Evolutionary conservation across 1,139 yeast genomes (phyloP), one percentile per base, ranked within the genome.

Genomic region (Wickerhamiella infanticola): DNA sequence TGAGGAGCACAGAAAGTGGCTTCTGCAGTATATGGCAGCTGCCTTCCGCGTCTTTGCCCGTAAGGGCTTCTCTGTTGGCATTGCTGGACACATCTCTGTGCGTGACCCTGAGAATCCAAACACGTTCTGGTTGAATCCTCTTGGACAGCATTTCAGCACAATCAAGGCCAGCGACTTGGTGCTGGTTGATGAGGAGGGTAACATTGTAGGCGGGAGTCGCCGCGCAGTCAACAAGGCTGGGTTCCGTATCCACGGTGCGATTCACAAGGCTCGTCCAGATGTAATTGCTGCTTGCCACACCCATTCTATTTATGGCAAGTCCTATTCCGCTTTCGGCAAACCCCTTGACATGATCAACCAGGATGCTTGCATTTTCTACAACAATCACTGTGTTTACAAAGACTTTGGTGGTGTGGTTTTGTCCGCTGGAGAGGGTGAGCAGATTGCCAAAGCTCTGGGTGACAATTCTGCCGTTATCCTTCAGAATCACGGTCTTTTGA

Each of bases 321-420:
- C 94, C 0, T 82, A 75, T 63, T 74, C 84, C 8, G 69, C 81
- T 0, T 77, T 81, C 57, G 90, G 86, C 25, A 72, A 70, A 54
- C 77, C 77, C 18, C 67, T 82, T 53, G 86, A 80, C 49, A 82
- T 82, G 93, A 62, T 82, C 53, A 81, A 79, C 64, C 94, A 82
- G 63, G 94, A 82, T 57, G 81, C 70, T 3, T 80, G 88, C 60
- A 66, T 71, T 4, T 75, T 82, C 54, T 79, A 79, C 69, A 74
- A 77, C 40, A 66, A 70, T 43, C 90, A 81, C 53, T 62, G 77
- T 2, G 86, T 82, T 2, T 81, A 79, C 61, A 54, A 62, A 33
- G 75, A 76, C 59, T 82, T 81, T 61, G 93, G 93, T 24, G 94
- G 94, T 25, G 82, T 82, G 45, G 94, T 86, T 0, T 61, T 83